These are phyloP conservation scores for Nadsonia commutata DNA, from an alignment of 1,139 yeast genomes.

Conservation along the genomic window DNA sequence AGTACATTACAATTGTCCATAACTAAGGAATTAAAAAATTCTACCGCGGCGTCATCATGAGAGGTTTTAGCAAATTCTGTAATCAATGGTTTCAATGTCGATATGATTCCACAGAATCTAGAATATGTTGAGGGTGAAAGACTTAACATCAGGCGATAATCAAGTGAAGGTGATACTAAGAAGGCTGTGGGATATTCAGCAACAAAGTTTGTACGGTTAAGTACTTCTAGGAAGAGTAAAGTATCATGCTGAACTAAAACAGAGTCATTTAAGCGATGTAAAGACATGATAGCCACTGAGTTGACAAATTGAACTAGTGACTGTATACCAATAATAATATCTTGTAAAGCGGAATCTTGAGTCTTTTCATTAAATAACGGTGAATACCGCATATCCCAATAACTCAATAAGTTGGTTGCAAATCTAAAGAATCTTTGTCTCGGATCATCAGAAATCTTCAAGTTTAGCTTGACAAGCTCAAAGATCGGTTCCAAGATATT, in stretches of 20 bases:
- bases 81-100: conserved; percentile 12
- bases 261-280: conserved; percentile 11
- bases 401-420: conserved; percentile 1
- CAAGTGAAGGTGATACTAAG: conserved; percentile 28
- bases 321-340: conserved; percentile 7
- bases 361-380: conserved; percentile 3
- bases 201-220: conserved; percentile 15
- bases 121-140: conserved; percentile 33
- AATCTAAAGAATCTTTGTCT: conserved; percentile 1
- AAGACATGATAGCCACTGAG: conserved; percentile 10
- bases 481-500: conserved; percentile 10
- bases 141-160: conserved; percentile 26
- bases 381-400: conserved; percentile 8
- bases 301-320: conserved; percentile 11
- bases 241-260: conserved; percentile 11
- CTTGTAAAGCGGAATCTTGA: conserved; percentile 1
- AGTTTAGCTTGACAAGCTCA: conserved; percentile 4
- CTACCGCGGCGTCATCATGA: conserved; percentile 18
- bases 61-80: conserved; percentile 1
- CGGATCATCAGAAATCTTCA: neutral
- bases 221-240: conserved; percentile 14
- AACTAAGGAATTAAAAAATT: conserved; percentile 38
- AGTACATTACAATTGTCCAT: conserved; percentile 46
- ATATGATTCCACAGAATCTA: conserved; percentile 35
- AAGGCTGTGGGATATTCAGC: conserved; percentile 16